Evolutionary conservation across 805 yeast genomes (phyloP).

Genomic region (Ogataea chonburiensis): DNA sequence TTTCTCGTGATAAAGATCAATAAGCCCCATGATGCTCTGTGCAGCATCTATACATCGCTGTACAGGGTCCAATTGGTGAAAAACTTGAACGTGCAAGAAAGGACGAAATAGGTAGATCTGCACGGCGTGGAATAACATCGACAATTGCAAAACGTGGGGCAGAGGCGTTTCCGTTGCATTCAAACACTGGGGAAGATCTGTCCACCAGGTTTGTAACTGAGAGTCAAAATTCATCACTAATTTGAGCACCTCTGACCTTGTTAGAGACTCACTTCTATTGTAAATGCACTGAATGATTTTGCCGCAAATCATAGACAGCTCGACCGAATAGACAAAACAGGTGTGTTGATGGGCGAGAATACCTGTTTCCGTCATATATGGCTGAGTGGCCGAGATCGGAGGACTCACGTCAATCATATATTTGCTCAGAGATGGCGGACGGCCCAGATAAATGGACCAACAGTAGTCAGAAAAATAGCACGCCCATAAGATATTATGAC

Average conservation of each 20-base stretch:
- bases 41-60: not conserved
- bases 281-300: slow-evolving; percentile 1
- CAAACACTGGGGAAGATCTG: not conserved
- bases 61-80: not conserved
- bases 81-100: slow-evolving; percentile 1
- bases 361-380: slow-evolving; percentile 3
- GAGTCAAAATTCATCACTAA: not conserved
- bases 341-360: slow-evolving; percentile 4
- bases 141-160: slow-evolving; percentile 4
- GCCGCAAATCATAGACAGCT: slow-evolving; percentile 1
- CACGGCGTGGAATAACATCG: slow-evolving; percentile 1
- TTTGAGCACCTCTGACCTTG: not conserved
- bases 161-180: not conserved
- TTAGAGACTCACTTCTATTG: slow-evolving; percentile 1
- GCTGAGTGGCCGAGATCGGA: not conserved
- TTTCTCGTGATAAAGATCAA: not conserved
- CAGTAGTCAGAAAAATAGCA: slow-evolving; percentile 4
- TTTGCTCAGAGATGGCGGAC: slow-evolving; percentile 4
- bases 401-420: slow-evolving; percentile 1
- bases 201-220: not conserved
- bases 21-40: not conserved
- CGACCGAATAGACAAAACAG: slow-evolving; percentile 5
- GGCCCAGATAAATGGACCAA: slow-evolving; percentile 1
- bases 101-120: slow-evolving; percentile 5
- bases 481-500: slow-evolving; percentile 7